These are phyloP conservation scores for Collariella sp. DNA, from an alignment of 495 filamentous ascomycete species.

Conservation along the genomic window DNA sequence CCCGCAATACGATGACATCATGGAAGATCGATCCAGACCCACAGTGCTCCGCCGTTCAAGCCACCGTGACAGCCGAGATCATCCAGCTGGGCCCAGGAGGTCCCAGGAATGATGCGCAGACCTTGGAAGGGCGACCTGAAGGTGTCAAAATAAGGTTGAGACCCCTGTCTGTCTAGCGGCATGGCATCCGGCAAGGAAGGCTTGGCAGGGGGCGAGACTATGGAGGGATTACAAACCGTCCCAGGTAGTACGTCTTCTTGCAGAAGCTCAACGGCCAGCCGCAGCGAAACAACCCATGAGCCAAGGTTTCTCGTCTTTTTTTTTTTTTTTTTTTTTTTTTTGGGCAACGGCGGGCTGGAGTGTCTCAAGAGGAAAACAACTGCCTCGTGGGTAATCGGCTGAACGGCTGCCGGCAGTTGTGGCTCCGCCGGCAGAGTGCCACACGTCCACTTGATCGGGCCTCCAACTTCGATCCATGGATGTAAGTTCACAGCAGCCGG, in stretches of 20 bases:
- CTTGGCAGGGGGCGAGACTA: background rate
- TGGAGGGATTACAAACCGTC: background rate
- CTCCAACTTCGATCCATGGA: background rate
- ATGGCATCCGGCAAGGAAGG: background rate
- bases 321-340: background rate
- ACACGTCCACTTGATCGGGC: background rate
- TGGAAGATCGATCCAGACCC: background rate
- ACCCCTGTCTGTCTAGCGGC: constrained; percentile 13
- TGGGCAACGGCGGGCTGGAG: no score
- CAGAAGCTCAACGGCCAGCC: constrained; percentile 7
- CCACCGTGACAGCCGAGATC: no score
- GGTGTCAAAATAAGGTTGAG: constrained; percentile 22
- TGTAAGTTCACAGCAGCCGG: background rate
- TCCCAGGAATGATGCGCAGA: no score
- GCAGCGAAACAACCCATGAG: background rate
- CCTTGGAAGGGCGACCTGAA: background rate
- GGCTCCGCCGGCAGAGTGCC: background rate
- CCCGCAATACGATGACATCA: background rate
- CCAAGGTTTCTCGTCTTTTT: background rate
- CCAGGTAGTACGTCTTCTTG: constrained; percentile 6
- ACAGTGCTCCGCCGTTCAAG: background rate
- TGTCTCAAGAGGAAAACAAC: background rate
- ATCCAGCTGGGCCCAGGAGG: no score
- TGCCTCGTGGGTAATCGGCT: background rate
- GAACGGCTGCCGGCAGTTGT: background rate